A percentile compares a stretch with the other conserved stretches of the same genome.
Conservation (phyloP, 441 rosid species). For the Populus hybrid region DNA sequence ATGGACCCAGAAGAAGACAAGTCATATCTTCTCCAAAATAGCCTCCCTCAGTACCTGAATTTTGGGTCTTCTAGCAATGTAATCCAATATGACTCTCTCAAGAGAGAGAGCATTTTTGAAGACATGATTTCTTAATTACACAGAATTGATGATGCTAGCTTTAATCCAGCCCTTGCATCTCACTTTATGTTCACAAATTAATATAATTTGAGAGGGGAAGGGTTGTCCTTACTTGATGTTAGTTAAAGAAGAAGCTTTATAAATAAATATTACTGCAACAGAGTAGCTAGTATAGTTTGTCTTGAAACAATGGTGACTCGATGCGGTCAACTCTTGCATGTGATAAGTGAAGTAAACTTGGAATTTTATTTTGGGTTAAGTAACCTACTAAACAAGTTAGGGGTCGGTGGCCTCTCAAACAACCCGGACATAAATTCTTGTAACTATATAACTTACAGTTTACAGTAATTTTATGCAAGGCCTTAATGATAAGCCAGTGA, state of each 20-base stretch:
- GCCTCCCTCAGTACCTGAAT: slow-evolving; percentile 41
- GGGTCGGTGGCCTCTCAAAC: slow-evolving; percentile 21
- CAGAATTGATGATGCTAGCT: neutral
- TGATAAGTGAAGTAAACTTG: slow-evolving; percentile 27
- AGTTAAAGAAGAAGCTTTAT: neutral
- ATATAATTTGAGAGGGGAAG: neutral
- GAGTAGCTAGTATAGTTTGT: neutral
- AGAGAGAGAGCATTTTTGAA: slow-evolving; percentile 57
- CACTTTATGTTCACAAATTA: neutral
- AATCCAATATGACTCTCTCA: slow-evolving; percentile 53
- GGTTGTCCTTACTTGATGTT: neutral
- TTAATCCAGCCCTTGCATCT: neutral
- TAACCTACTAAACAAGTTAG: slow-evolving; percentile 1
- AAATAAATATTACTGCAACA: neutral
- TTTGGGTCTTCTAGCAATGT: slow-evolving; percentile 51
- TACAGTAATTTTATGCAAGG: neutral
- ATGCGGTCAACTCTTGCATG: slow-evolving; percentile 49
- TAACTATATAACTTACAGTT: neutral
- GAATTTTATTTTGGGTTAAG: slow-evolving; percentile 3
- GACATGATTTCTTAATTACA: slow-evolving; percentile 42
- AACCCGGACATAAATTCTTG: slow-evolving; percentile 27
- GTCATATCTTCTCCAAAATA: slow-evolving; percentile 37
- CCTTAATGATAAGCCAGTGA: neutral
- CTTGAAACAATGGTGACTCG: slow-evolving; percentile 22
- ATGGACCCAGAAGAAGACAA: slow-evolving; percentile 38